phyloP scores from a whole-genome alignment of 352 stramenopile genomes.

The Achlya hypogyna region DNA sequence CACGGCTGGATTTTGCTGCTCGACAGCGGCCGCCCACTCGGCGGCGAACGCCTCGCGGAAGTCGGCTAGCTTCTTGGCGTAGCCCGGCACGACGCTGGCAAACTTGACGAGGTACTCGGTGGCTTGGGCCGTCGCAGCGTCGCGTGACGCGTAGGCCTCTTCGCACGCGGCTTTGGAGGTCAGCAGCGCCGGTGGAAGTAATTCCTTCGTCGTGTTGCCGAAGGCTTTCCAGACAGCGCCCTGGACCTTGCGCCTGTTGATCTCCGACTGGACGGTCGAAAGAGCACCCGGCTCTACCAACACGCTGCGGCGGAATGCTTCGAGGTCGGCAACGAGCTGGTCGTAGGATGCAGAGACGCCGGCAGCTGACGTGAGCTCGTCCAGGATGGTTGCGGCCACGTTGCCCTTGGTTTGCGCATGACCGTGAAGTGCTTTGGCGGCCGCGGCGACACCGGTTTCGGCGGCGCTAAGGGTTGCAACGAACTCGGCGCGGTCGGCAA shows the following conservation, averaged over 20 bases:
- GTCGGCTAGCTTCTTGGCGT: constrained; percentile 9
- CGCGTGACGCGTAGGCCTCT: not conserved
- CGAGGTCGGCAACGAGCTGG: not conserved
- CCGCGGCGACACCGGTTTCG: constrained; percentile 8
- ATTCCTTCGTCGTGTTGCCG: constrained; percentile 9
- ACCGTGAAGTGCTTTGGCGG: not conserved
- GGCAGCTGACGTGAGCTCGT: constrained; percentile 1
- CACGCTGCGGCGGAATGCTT: not conserved
- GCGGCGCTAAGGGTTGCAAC: not conserved
- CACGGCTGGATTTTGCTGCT: constrained; percentile 18
- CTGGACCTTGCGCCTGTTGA: constrained; percentile 13
- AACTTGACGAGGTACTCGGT: constrained; percentile 11
- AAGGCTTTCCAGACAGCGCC: constrained; percentile 17
- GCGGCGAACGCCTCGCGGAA: not conserved
- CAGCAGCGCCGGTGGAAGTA: constrained; percentile 1
- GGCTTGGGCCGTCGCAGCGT: not conserved
- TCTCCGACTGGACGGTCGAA: constrained; percentile 1
- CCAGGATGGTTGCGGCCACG: not conserved
- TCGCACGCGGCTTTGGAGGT: not conserved
- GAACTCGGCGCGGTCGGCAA: constrained; percentile 17
- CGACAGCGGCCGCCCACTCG: not conserved
- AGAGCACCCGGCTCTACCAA: not conserved
- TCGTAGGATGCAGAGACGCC: not conserved
- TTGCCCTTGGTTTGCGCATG: not conserved
- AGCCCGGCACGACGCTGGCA: not conserved